Base-by-base conservation (phyloP, 1,284 basidiomycete genomes). In the Naganishia albida region DNA sequence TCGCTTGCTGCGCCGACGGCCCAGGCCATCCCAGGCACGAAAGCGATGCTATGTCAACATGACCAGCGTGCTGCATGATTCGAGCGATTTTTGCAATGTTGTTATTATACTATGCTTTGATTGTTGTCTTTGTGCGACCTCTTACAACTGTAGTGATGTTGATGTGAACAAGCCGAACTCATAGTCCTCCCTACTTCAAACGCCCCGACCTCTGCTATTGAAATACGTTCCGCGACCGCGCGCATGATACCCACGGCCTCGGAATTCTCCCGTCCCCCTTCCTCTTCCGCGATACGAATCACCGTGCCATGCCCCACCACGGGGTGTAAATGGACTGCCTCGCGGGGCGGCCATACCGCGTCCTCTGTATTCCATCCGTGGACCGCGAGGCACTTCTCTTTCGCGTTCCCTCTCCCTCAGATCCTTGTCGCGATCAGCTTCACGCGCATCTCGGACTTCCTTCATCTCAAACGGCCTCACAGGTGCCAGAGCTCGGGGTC, bases 341-440 rank as follows among this genome's bases (percentile, higher is more conserved):
- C 64, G 40, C 25, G 59, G 23, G 10, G 51, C 40, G 16, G 51
- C 40, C 43, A 30, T 23, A 18, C 50, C 50, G 43, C 50, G 52
- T n/a, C 59, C 64, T 10, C 64, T 50, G 25, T 46, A 62, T 15
- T 66, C 64, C 23, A 53, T 50, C 28, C 64, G 50, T 25, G 64
- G 64, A 20, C 64, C 64, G 15, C 64, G 50, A 20, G 64, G 64
- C 63, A 80, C 77, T 52, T 85, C 83, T 23, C 82, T 76, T 25
- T 85, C 83, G 49, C 80, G 76, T 38, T 80, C 81, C 56, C 79
- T 78, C 38, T 86, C 53, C 70, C 76, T 30, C 57, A 71, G 69
- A 16, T 78, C 79, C 20, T 79, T 72, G 25, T 81, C 79, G 10
- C 81, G 71, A 40, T 83, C 81, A 43, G 69, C 40, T 2, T 72